Evolutionary conservation across 176 grass and related monocot species (phyloP).

Genomic region (Ensete glaucum): DNA sequence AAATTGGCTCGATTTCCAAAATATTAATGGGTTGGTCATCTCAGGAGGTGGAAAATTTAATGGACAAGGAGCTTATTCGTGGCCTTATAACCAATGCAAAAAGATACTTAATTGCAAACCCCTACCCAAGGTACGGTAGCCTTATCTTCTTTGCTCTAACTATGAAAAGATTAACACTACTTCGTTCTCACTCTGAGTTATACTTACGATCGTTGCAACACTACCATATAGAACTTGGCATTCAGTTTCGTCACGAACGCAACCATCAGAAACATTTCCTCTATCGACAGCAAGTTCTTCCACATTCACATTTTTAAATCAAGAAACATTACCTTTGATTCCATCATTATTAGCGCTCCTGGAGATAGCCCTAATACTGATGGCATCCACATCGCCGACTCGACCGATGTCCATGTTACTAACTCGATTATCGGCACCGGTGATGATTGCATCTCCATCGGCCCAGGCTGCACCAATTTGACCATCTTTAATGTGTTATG

Average conservation of each 20-base stretch:
- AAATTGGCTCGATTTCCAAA: constrained; percentile 52
- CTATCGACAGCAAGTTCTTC: constrained; percentile 61
- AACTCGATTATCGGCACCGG: too few relatives aligned
- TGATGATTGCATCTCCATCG: too few relatives aligned
- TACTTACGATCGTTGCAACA: not conserved
- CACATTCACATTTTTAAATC: constrained; percentile 42
- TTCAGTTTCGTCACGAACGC: not conserved
- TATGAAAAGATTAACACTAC: not conserved
- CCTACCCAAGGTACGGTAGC: constrained; percentile 34
- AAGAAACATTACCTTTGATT: constrained; percentile 35
- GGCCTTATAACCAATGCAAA: constrained; percentile 41
- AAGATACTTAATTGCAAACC: constrained; percentile 38
- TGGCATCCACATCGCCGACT: constrained; percentile 6
- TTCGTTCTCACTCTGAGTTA: not conserved
- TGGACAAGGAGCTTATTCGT: constrained; percentile 43
- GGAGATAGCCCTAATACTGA: constrained; percentile 64
- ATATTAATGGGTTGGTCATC: constrained; percentile 29
- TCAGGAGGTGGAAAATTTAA: constrained; percentile 42
- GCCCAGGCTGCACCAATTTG: too few relatives aligned
- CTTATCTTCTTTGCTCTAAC: not conserved
- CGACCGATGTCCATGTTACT: too few relatives aligned
- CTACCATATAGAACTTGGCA: too few relatives aligned
- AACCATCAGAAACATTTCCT: constrained; percentile 24
- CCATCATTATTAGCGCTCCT: constrained; percentile 39
- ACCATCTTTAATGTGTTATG: too few relatives aligned